Percentiles rank a stretch among this genome's conserved stretches.
Conservation (phyloP, 495 filamentous ascomycete species). For the Xylaria cubensis region DNA sequence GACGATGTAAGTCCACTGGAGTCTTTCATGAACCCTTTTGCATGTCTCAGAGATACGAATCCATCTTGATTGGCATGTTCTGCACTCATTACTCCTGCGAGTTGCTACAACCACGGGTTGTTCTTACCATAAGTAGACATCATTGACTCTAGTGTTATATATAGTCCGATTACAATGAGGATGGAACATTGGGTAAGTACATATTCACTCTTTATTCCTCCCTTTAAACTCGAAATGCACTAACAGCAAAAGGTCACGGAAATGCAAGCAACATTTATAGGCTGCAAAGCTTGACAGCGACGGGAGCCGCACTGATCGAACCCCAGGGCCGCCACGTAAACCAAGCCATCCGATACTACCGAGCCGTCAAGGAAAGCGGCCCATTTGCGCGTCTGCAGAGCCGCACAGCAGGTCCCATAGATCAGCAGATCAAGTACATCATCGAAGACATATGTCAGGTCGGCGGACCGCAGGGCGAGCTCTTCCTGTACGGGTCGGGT, state of each 20-base stretch:
- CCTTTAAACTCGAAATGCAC: background rate
- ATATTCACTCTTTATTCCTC: background rate
- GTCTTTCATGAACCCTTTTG: too few relatives aligned
- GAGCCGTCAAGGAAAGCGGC: background rate
- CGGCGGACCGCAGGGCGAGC: background rate
- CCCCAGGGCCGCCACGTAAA: background rate
- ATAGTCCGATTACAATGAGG: constrained; percentile 1
- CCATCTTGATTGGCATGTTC: too few relatives aligned
- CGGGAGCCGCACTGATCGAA: background rate
- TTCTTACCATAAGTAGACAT: too few relatives aligned
- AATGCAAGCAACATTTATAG: constrained; percentile 11
- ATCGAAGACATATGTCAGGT: constrained; percentile 8
- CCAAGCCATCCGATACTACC: constrained; percentile 4
- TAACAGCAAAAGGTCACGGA: background rate
- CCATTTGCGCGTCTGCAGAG: background rate
- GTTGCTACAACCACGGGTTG: too few relatives aligned
- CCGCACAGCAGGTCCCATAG: background rate
- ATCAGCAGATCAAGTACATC: constrained; percentile 12
- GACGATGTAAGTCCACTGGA: background rate
- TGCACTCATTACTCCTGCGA: too few relatives aligned
- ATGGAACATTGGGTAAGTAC: constrained; percentile 8
- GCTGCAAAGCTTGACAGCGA: background rate
- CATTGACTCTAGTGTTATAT: too few relatives aligned
- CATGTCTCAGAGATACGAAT: too few relatives aligned
- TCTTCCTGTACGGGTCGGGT: constrained; percentile 17